Evolutionary conservation across 176 grass and related monocot species (phyloP).

Genomic region (Zea mays): Zm-B73-REFERENCE-NAM-5.0 NC_050096.1:54377501-54378000

Average conservation of each 20-base stretch:
- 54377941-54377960: conserved; percentile 89
- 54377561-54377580: conserved; percentile 72
- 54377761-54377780: conserved; percentile 82
- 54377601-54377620: background rate
- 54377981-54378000: conserved; percentile 84
- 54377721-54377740: conserved; percentile 91
- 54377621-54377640: background rate
- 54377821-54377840: conserved; percentile 70
- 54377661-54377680: conserved; percentile 62
- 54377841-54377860: conserved; percentile 91
- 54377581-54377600: conserved; percentile 73
- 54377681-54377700: conserved; percentile 57
- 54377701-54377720: conserved; percentile 78
- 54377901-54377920: conserved; percentile 98
- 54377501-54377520: conserved; percentile 64
- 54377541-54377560: conserved; percentile 61
- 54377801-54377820: conserved; percentile 85
- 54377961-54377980: conserved; percentile 98
- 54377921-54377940: conserved; percentile 98
- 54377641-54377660: background rate
- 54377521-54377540: conserved; percentile 59
- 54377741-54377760: conserved; percentile 71
- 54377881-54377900: conserved; percentile 93
- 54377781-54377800: conserved; percentile 83
- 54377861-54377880: conserved; percentile 84